phyloP scores from a whole-genome alignment of 495 filamentous ascomycete genomes.

The Aspergillus baeticus region DNA sequence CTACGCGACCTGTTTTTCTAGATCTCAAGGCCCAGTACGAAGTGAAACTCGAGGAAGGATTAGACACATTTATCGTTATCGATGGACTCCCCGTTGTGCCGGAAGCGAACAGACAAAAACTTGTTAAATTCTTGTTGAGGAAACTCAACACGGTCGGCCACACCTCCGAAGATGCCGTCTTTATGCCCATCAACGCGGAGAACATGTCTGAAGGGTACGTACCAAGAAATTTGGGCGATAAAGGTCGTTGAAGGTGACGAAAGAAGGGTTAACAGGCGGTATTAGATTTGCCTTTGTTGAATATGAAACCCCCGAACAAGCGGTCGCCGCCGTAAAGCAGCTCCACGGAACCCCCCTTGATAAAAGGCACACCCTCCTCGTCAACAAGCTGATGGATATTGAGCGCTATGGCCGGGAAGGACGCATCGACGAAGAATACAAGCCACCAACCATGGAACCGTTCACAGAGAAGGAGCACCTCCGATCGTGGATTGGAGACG shows the following conservation, averaged over 20 bases:
- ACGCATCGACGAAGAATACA: slow-evolving; percentile 85
- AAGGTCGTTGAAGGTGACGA: not conserved
- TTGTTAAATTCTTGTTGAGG: slow-evolving; percentile 90
- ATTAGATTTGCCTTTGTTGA: slow-evolving; percentile 90
- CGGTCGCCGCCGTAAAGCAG: slow-evolving; percentile 78
- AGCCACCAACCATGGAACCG: slow-evolving; percentile 68
- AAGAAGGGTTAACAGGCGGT: slow-evolving; percentile 6
- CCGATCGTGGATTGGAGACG: slow-evolving; percentile 86
- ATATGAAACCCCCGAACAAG: slow-evolving; percentile 89
- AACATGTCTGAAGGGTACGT: slow-evolving; percentile 80
- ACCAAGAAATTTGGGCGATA: slow-evolving; percentile 2
- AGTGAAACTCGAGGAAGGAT: slow-evolving; percentile 90
- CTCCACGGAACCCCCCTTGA: slow-evolving; percentile 83
- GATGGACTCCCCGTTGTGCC: slow-evolving; percentile 87
- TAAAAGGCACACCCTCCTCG: slow-evolving; percentile 89
- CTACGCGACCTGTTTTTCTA: slow-evolving; percentile 24
- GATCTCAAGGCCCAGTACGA: slow-evolving; percentile 91
- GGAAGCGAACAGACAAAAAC: slow-evolving; percentile 81
- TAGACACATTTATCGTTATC: slow-evolving; percentile 92
- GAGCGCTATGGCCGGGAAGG: slow-evolving; percentile 95
- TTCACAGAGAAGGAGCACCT: slow-evolving; percentile 94
- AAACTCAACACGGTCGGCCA: slow-evolving; percentile 83
- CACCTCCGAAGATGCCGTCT: slow-evolving; percentile 81
- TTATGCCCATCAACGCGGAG: slow-evolving; percentile 86
- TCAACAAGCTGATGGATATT: slow-evolving; percentile 98